These are phyloP conservation scores for Penicillium freii DNA, from an alignment of 2,329 filamentous ascomycete genomes.

Conservation along the genomic window DNA sequence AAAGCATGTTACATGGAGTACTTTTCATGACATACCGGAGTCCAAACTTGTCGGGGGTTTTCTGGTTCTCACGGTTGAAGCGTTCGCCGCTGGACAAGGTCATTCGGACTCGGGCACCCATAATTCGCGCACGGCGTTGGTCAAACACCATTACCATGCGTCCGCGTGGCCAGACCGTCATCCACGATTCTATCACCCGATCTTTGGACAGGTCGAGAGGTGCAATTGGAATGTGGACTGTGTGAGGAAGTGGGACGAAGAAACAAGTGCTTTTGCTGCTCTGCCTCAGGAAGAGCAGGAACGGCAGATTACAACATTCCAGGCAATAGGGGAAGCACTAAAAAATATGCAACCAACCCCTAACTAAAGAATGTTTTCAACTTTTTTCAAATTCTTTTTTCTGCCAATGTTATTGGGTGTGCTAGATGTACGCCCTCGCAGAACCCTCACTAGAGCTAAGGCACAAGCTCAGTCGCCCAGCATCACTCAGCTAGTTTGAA, in stretches of 20 bases:
- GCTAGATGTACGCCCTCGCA: neutral
- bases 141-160: slow-evolving; percentile 73
- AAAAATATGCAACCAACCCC: neutral
- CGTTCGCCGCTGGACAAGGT: slow-evolving; percentile 70
- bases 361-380: neutral
- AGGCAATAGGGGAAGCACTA: slow-evolving; percentile 5
- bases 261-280: slow-evolving; percentile 60
- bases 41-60: slow-evolving; percentile 64
- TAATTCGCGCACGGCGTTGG: slow-evolving; percentile 62
- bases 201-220: slow-evolving; percentile 67
- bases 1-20: slow-evolving; percentile 57
- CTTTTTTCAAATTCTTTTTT: neutral
- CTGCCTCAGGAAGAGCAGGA: slow-evolving; percentile 56
- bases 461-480: no score
- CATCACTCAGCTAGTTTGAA: no score
- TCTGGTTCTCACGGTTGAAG: slow-evolving; percentile 67
- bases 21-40: slow-evolving; percentile 65
- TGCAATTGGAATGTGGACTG: slow-evolving; percentile 69
- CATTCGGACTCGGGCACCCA: slow-evolving; percentile 72
- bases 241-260: slow-evolving; percentile 63
- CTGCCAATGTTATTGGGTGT: neutral
- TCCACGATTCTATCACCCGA: slow-evolving; percentile 65
- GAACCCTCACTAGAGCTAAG: no score
- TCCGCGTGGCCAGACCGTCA: slow-evolving; percentile 67
- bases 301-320: slow-evolving; percentile 40